phyloP scores from a whole-genome alignment of 2,329 filamentous ascomycete species.

The Aciculosporium take region DNA sequence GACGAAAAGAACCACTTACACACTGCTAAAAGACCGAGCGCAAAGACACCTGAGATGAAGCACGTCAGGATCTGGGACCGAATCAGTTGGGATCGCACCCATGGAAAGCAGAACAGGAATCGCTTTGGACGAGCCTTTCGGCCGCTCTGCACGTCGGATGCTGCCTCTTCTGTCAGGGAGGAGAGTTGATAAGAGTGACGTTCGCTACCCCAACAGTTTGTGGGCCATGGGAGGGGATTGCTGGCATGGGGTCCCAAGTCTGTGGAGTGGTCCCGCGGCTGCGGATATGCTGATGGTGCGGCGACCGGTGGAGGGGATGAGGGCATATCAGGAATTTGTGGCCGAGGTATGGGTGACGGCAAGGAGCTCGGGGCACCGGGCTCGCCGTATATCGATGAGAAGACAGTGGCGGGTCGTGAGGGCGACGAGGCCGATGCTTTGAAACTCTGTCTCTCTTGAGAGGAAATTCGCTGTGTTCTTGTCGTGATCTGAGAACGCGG shows the following conservation, averaged over 20 bases:
- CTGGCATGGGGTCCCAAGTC: not conserved
- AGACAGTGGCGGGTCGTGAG: not conserved
- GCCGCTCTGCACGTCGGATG: not conserved
- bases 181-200: not conserved
- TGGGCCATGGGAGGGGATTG: not conserved
- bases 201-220: not conserved
- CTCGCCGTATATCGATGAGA: slow-evolving; percentile 4
- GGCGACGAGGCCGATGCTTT: slow-evolving; percentile 30
- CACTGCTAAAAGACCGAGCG: slow-evolving; percentile 43
- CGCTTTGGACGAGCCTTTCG: slow-evolving; percentile 14
- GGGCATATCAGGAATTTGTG: not conserved
- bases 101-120: slow-evolving; percentile 41
- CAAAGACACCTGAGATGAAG: slow-evolving; percentile 50
- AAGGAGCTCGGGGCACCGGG: slow-evolving; percentile 7
- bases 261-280: not conserved
- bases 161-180: not conserved
- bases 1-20: slow-evolving; percentile 38
- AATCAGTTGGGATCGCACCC: slow-evolving; percentile 37
- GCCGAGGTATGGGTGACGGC: slow-evolving; percentile 3
- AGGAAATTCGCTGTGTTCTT: not conserved
- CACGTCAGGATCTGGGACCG: slow-evolving; percentile 44
- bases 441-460: slow-evolving; percentile 21
- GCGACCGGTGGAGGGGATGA: not conserved
- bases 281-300: not conserved
- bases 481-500: not conserved